phyloP scores from a whole-genome alignment of 2,329 filamentous ascomycete genomes.

The Blastomyces percursus region DNA sequence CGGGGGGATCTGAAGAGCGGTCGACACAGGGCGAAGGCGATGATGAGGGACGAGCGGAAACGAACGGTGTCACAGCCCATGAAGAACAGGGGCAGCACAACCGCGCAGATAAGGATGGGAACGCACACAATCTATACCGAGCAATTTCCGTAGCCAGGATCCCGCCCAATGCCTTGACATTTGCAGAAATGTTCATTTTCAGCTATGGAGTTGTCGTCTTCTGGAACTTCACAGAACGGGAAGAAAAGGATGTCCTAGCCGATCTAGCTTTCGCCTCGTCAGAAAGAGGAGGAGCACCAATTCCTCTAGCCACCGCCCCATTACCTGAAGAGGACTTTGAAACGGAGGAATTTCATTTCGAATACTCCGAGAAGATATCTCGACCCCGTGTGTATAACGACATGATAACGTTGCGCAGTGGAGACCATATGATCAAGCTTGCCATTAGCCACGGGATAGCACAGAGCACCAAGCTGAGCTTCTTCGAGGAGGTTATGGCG shows the following conservation, averaged over 20 bases:
- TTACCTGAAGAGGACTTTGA: slow-evolving; percentile 85
- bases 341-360: slow-evolving; percentile 97
- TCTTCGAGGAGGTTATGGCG: slow-evolving; percentile 94
- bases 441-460: slow-evolving; percentile 96
- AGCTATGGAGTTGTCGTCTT: slow-evolving; percentile 96
- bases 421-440: slow-evolving; percentile 98
- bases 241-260: slow-evolving; percentile 92
- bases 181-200: slow-evolving; percentile 95
- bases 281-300: slow-evolving; percentile 24
- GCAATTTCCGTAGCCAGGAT: slow-evolving; percentile 28
- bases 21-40: not conserved
- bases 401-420: slow-evolving; percentile 92
- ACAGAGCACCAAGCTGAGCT: slow-evolving; percentile 90
- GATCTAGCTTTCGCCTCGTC: slow-evolving; percentile 72
- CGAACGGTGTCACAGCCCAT: slow-evolving; percentile 20
- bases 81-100: slow-evolving; percentile 16
- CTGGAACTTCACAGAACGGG: slow-evolving; percentile 94
- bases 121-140: not conserved
- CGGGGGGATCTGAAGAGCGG: not conserved
- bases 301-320: slow-evolving; percentile 64
- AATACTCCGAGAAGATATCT: slow-evolving; percentile 79
- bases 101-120: not conserved
- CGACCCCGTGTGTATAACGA: slow-evolving; percentile 93
- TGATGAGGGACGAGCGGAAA: slow-evolving; percentile 8
- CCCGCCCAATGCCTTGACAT: slow-evolving; percentile 60